phyloP scores from a whole-genome alignment of 192 early-diverging fungal species.

The Podila verticillata region DNA sequence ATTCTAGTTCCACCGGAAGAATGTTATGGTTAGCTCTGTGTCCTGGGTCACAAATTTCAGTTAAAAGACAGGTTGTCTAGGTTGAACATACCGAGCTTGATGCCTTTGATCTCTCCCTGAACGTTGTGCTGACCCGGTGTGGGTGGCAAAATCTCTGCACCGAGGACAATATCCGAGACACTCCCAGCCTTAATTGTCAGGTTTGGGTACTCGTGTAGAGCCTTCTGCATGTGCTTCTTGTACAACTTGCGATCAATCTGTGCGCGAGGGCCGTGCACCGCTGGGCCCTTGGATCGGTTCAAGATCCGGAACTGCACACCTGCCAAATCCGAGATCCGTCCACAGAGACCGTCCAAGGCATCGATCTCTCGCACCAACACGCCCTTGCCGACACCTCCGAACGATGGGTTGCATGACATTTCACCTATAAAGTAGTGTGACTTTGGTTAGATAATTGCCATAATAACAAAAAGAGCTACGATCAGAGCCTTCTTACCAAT shows the following conservation, averaged over 20 bases:
- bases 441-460: not conserved
- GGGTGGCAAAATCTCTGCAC: constrained; percentile 34
- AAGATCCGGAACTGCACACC: constrained; percentile 87
- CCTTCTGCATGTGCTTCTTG: constrained; percentile 76
- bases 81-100: constrained; percentile 65
- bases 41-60: too few species aligned
- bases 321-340: constrained; percentile 76
- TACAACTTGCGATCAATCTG: constrained; percentile 85
- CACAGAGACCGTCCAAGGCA: constrained; percentile 87
- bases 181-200: constrained; percentile 73
- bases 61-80: not conserved
- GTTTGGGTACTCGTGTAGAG: constrained; percentile 71
- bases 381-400: constrained; percentile 89
- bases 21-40: not conserved
- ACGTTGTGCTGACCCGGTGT: constrained; percentile 38
- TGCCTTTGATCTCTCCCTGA: constrained; percentile 61
- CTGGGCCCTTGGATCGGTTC: constrained; percentile 84
- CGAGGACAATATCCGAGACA: constrained; percentile 77
- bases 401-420: constrained; percentile 90
- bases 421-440: constrained; percentile 59
- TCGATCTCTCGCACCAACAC: constrained; percentile 82
- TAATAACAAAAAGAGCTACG: too few species aligned
- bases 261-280: constrained; percentile 84
- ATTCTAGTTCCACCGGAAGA: constrained; percentile 51
- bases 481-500: constrained; percentile 68